Conservation (phyloP, 1,284 basidiomycete genomes). For the Coniferiporia sulphurascens region DNA sequence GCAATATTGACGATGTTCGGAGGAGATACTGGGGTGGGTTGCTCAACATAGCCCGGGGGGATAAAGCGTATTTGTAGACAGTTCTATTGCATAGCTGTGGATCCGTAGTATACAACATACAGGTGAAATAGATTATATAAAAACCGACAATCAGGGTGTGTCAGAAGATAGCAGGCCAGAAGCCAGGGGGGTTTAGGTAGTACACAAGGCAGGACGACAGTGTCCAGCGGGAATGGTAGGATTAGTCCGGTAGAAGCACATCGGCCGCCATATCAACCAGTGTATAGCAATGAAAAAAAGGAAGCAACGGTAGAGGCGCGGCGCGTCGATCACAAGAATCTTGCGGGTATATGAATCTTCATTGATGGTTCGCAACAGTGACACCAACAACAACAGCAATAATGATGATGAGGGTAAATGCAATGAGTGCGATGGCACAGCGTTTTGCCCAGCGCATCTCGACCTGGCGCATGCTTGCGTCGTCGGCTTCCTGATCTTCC, state of each 20-base stretch:
- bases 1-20: not conserved
- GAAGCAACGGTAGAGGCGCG: not conserved
- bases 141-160: not conserved
- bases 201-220: not conserved
- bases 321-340: no score
- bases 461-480: constrained; percentile 9
- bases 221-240: not conserved
- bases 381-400: constrained; percentile 15
- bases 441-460: constrained; percentile 17
- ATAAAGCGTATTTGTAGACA: not conserved
- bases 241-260: not conserved
- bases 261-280: not conserved
- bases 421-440: constrained; percentile 13
- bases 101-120: not conserved
- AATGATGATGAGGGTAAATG: constrained; percentile 5
- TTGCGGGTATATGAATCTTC: no score
- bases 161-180: not conserved
- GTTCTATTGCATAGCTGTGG: not conserved
- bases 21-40: not conserved
- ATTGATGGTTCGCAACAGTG: constrained; percentile 10
- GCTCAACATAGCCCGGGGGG: not conserved
- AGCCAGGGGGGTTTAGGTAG: not conserved
- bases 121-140: not conserved
- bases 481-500: constrained; percentile 14
- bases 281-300: not conserved